Evolutionary conservation across 305 asterid species (phyloP).

Genomic region (Fraxinus sp.): DNA sequence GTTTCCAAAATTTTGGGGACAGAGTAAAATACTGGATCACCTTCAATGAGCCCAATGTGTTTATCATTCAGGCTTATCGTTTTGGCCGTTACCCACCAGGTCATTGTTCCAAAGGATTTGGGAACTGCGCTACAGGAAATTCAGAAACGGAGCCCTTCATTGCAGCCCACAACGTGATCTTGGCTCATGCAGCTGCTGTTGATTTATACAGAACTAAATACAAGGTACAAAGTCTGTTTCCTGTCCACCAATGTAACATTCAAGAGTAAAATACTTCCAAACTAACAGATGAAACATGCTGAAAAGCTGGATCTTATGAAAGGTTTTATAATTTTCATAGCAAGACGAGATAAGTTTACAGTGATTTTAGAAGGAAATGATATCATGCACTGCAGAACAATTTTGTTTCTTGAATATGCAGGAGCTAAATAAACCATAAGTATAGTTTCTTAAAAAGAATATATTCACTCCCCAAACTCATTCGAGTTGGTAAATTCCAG

Average conservation of each 20-base stretch:
- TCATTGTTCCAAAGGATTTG: conserved; percentile 31
- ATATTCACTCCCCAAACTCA: neutral
- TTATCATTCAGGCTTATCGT: conserved; percentile 8
- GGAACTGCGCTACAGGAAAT: conserved; percentile 36
- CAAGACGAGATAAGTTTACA: neutral
- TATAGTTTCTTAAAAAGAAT: neutral
- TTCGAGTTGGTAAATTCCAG: conserved; percentile 16
- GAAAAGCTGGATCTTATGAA: neutral
- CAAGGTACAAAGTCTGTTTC: conserved; percentile 19
- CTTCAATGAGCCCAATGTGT: conserved; percentile 34
- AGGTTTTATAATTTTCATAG: neutral
- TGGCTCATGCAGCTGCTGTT: conserved; percentile 46
- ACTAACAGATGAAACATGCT: neutral
- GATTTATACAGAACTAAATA: conserved; percentile 31
- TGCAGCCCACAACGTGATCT: conserved; percentile 40
- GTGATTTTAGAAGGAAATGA: neutral
- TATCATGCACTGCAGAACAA: neutral
- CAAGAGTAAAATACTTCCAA: neutral
- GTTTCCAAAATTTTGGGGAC: conserved; percentile 46
- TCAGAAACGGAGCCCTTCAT: conserved; percentile 36
- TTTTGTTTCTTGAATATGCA: neutral
- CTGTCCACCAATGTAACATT: neutral
- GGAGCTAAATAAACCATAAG: neutral
- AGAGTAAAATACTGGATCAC: conserved; percentile 44
- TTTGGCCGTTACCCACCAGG: conserved; percentile 27